A percentile compares a stretch with the other conserved stretches of the same genome.
phyloP scores from a whole-genome alignment of 305 asterid genomes.

The Stenogyne calaminthoides region DNA sequence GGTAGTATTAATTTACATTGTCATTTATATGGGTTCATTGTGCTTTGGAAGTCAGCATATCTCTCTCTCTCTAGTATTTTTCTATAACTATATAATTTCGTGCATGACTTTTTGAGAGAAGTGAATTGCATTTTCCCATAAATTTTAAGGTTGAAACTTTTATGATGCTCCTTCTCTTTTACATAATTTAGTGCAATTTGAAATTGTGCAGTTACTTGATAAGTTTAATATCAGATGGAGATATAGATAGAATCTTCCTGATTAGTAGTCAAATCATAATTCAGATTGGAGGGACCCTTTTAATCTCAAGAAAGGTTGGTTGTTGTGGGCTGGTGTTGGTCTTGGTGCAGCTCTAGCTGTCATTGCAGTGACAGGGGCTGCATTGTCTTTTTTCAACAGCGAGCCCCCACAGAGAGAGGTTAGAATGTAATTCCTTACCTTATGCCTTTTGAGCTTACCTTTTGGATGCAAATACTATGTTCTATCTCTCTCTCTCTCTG shows the following conservation, averaged over 20 bases:
- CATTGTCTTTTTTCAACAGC: constrained; percentile 67
- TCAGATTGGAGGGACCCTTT: constrained; percentile 85
- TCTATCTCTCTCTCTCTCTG: background rate
- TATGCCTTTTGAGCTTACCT: constrained; percentile 2
- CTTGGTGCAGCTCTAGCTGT: constrained; percentile 81
- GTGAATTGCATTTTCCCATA: background rate
- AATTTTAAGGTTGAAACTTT: background rate
- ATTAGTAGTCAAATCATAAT: constrained; percentile 26
- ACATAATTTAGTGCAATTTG: background rate
- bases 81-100: background rate
- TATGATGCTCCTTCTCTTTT: background rate
- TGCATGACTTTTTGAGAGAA: constrained; percentile 8
- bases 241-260: constrained; percentile 5
- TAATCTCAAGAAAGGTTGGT: constrained; percentile 83
- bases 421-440: constrained; percentile 32
- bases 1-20: background rate
- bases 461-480: constrained; percentile 1
- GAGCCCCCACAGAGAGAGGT: constrained; percentile 91
- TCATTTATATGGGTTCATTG: background rate
- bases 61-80: background rate
- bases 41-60: background rate
- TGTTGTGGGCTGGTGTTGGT: constrained; percentile 91
- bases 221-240: background rate
- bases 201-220: background rate
- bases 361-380: constrained; percentile 76